phyloP scores from a whole-genome alignment of 345 rosid genomes.

The Euphorbia peplus region DNA sequence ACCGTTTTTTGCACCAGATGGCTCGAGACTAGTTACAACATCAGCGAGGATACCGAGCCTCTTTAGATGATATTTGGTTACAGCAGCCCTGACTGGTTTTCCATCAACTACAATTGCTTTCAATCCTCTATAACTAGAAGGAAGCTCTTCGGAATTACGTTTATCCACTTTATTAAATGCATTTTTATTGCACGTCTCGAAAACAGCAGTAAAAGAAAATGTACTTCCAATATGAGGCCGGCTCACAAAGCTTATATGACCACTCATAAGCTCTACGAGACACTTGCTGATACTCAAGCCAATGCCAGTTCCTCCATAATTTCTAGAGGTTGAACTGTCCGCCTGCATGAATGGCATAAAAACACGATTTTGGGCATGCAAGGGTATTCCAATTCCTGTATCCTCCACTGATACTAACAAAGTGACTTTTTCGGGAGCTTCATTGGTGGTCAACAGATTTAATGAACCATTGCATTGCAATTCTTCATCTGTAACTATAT shows the following conservation, averaged over 20 bases:
- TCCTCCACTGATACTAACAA: slow-evolving; percentile 85
- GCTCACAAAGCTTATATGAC: slow-evolving; percentile 79
- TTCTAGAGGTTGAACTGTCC: slow-evolving; percentile 92
- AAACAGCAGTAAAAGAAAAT: slow-evolving; percentile 67
- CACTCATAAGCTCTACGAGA: slow-evolving; percentile 89
- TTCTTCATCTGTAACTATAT: slow-evolving; percentile 50
- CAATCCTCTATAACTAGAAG: slow-evolving; percentile 66
- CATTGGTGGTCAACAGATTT: slow-evolving; percentile 29
- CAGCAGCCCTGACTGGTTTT: slow-evolving; percentile 89
- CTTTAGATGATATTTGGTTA: slow-evolving; percentile 80
- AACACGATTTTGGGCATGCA: slow-evolving; percentile 75
- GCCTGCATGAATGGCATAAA: slow-evolving; percentile 98
- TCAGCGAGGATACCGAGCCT: slow-evolving; percentile 83
- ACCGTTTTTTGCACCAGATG: slow-evolving; percentile 47
- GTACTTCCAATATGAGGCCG: slow-evolving; percentile 82
- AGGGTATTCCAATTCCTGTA: slow-evolving; percentile 93
- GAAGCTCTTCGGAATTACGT: slow-evolving; percentile 59
- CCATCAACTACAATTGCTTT: slow-evolving; percentile 80
- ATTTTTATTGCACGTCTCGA: slow-evolving; percentile 49
- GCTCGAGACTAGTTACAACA: slow-evolving; percentile 47
- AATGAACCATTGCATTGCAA: slow-evolving; percentile 30
- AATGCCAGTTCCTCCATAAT: slow-evolving; percentile 93
- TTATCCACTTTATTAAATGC: slow-evolving; percentile 37
- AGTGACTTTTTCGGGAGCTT: slow-evolving; percentile 47
- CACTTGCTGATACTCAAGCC: slow-evolving; percentile 97